Conservation (phyloP, 306 rosid species). For the Sophora flavescens region DNA sequence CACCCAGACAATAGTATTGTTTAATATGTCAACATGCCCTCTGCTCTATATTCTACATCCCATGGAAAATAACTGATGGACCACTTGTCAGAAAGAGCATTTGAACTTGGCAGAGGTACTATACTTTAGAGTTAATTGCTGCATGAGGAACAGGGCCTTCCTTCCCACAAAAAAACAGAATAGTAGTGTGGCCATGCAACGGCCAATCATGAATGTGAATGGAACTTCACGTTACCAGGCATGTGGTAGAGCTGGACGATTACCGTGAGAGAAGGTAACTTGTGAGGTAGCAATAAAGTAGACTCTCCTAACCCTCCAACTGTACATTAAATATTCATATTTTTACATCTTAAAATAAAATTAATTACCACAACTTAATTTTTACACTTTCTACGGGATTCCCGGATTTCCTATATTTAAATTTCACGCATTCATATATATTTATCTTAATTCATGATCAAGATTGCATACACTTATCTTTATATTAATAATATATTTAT, state of each 20-base stretch:
- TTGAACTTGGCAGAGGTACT: neutral
- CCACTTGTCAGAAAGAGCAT: slow-evolving; percentile 31
- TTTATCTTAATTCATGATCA: too few relatives aligned
- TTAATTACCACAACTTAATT: too few relatives aligned
- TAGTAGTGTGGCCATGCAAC: slow-evolving; percentile 1
- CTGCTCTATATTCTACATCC: neutral
- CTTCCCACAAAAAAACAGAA: neutral
- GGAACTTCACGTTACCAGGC: slow-evolving; percentile 39
- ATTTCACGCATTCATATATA: too few relatives aligned
- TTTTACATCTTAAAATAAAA: slow-evolving; percentile 4
- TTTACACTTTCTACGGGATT: too few relatives aligned
- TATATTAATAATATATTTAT: too few relatives aligned
- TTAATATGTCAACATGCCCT: neutral
- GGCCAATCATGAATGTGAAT: slow-evolving; percentile 46
- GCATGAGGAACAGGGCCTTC: neutral
- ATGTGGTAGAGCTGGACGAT: slow-evolving; percentile 43
- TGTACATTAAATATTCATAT: slow-evolving; percentile 30
- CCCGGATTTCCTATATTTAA: too few relatives aligned
- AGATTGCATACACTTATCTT: too few relatives aligned
- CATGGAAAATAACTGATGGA: slow-evolving; percentile 42
- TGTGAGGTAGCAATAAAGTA: slow-evolving; percentile 48
- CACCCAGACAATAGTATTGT: too few relatives aligned
- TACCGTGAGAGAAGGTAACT: slow-evolving; percentile 30
- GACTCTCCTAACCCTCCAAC: slow-evolving; percentile 47
- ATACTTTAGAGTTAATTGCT: neutral